A percentile compares a stretch with the other conserved stretches of the same genome.
phyloP scores from a whole-genome alignment of 177 flowering plant genomes.

The Vitis hybrid region DNA sequence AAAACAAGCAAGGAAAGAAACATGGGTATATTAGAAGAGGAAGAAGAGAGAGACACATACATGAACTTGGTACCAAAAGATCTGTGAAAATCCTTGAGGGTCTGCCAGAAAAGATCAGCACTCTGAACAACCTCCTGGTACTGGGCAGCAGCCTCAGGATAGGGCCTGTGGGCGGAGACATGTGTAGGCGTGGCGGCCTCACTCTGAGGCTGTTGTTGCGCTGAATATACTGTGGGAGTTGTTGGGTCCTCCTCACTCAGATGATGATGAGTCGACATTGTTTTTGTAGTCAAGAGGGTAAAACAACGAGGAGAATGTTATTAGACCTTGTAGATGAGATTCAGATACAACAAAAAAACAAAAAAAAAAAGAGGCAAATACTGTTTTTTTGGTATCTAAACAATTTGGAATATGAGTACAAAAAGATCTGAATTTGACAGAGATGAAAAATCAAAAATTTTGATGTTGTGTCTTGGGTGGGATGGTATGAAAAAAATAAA shows the following conservation, averaged over 20 bases:
- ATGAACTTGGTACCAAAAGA: conserved; percentile 47
- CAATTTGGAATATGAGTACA: too few species aligned
- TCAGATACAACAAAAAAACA: too few species aligned
- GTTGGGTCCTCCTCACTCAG: conserved; percentile 4
- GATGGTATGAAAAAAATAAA: too few species aligned
- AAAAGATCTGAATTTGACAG: too few species aligned
- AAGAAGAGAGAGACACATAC: conserved; percentile 29
- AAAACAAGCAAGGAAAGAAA: not conserved
- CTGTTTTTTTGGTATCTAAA: too few species aligned
- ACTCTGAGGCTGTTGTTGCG: conserved; percentile 5
- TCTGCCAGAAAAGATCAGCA: conserved; percentile 48
- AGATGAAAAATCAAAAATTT: too few species aligned
- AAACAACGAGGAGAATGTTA: too few species aligned
- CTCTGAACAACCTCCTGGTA: conserved; percentile 48
- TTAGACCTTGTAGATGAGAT: too few species aligned
- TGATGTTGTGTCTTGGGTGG: too few species aligned
- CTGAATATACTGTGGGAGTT: conserved; percentile 5
- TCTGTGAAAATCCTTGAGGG: conserved; percentile 47
- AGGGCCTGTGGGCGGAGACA: conserved; percentile 4
- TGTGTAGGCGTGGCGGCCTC: conserved; percentile 1
- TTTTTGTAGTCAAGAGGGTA: too few species aligned
- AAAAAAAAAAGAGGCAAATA: too few species aligned
- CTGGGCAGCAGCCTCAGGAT: conserved; percentile 40
- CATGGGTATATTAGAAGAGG: not conserved
- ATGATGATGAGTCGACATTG: not conserved